Evolutionary conservation across 306 rosid genomes (phyloP).

Genomic region (Prunus campanulata): DNA sequence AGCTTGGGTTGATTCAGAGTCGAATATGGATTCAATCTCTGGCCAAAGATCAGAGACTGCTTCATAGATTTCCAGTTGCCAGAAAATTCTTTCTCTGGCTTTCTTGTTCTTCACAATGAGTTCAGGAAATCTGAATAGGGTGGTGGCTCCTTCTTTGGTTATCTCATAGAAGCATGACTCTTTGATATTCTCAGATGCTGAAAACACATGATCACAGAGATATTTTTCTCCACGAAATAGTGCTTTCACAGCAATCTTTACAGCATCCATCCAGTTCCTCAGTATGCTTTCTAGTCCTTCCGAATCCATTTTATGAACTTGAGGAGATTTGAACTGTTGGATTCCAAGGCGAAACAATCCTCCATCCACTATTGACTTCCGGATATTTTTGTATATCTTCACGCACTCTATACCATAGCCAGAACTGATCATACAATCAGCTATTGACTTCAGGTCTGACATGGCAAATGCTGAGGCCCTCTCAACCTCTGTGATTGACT

Average conservation of each 20-base stretch:
- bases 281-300: conserved; percentile 25
- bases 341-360: conserved; percentile 40
- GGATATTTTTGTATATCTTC: conserved; percentile 32
- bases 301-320: conserved; percentile 34
- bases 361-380: conserved; percentile 49
- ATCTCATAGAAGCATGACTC: conserved; percentile 47
- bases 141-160: conserved; percentile 40
- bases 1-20: conserved; percentile 32
- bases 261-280: conserved; percentile 39
- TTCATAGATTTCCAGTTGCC: conserved; percentile 36
- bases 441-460: conserved; percentile 48
- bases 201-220: conserved; percentile 48
- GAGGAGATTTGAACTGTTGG: conserved; percentile 34
- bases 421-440: conserved; percentile 52
- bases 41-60: conserved; percentile 40
- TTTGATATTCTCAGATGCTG: conserved; percentile 35
- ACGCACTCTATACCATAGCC: conserved; percentile 56
- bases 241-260: conserved; percentile 36
- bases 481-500: conserved; percentile 23
- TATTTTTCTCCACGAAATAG: conserved; percentile 42
- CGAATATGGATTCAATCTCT: conserved; percentile 37
- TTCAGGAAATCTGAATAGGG: conserved; percentile 44
- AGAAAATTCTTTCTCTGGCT: conserved; percentile 37
- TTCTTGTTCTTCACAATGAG: conserved; percentile 34
- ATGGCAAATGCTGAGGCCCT: conserved; percentile 28